Evolutionary conservation across 2,329 filamentous ascomycete species (phyloP), one percentile per base, ranked within the genome.

Genomic region (Fusarium sp.): DNA sequence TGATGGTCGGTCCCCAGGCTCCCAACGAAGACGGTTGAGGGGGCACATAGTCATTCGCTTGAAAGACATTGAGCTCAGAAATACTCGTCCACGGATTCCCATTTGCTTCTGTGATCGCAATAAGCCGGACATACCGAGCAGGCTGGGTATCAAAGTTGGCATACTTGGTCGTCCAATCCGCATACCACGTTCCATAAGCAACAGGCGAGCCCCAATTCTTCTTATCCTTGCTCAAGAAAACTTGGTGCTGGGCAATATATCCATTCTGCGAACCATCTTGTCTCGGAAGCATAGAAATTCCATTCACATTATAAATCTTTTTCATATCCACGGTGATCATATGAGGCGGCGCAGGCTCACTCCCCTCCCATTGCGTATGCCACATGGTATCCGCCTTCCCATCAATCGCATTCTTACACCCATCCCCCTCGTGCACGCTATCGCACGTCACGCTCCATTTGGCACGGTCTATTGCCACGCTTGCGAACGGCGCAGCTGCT

Each of bases 71-170:
- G 14, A 70, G 51, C 11, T 70, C 67, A 11, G 66, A 51, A 19
- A 70, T 64, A 3, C 67, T 70, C 3, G 46, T 58, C 66, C 66
- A 70, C 0, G 62, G 58, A 1, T 67, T 57, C 0, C 54, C 62
- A 12, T 58, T 46, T 2, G 18, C 58, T 3, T 70, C 66, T 3
- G 41, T 51, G 14, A 70, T 14, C 2, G 66, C 62, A 48, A 70
- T 44, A 0, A 70, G 21, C 2, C 39, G 45, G 3, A 70, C 11
- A 28, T 58, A 70, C 0, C 67, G 44, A 0, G 66, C 62, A 14
- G 57, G 62, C 23, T 63, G 55, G 2, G 62, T 67, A 6, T 70
- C 66, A 50, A 70, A 70, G 18, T 63, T 67, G 66, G 67, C 50
- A 55, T 63, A 64, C 25, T 70, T 70, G 7, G 50, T 48, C 10